Evolutionary conservation across 352 stramenopile genomes (phyloP), one percentile per base, ranked within the genome.

Genomic region (Globisporangium splendens): DNA sequence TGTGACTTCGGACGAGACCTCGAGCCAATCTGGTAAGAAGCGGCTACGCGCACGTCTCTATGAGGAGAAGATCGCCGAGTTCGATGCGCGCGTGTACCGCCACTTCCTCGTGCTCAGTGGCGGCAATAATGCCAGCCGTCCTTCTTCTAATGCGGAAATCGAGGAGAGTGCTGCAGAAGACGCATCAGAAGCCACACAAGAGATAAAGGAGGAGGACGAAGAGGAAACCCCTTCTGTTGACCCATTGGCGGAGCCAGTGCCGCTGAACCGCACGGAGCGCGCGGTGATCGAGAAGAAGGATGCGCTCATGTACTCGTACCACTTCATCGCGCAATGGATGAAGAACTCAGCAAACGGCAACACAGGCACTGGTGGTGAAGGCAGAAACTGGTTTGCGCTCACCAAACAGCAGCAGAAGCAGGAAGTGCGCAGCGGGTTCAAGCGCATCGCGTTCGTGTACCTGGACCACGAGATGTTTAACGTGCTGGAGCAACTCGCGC

Each of bases 321-420:
- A 48, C 20, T 60, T 60, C 46, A 60, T 60, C 31, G 31, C 8
- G 13, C 35, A 48, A 14, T 47, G 54, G 39, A 15, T 44, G 39
- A 8, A 18, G 3, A 44, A 12, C 13, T 18, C 17, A 18, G 39
- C 39, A 44, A 44, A 18, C 5, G 28, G 28, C 5, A 8, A 35
- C 10, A 2, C 39, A 8, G 39, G 12, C 7, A 41, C 35, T 41
- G 35, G 7, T 12, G 35, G 12, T 4, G 39, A 44, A n/a, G 1
- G 13, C 5, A 44, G 17, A 7, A 12, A 44, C 39, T 44, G 39
- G 39, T 44, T 44, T 10, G 12, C 39, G 39, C 12, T 44, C 13
- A 15, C 13, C 8, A 44, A 44, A 18, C 8, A 44, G 12, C 13
- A 44, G 13, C 39, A 44, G 39, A 44, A 44, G 39, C 39, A n/a